Percentiles rank a stretch among this genome's conserved stretches.
Conservation (phyloP, 2,329 filamentous ascomycete species). For the Grosmannia penicillata region DNA sequence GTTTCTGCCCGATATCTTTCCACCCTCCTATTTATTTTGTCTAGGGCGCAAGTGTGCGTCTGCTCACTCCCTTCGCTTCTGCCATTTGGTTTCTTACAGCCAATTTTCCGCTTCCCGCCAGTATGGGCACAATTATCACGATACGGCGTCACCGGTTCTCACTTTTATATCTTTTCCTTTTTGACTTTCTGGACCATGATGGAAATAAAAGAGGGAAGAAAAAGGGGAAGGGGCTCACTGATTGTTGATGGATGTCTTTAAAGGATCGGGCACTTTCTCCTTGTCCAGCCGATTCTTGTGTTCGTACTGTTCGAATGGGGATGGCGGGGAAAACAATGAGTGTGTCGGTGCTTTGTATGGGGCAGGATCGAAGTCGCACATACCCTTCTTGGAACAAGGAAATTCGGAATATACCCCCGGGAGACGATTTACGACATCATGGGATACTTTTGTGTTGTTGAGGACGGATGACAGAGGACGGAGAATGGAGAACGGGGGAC, state of each 20-base stretch:
- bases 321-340: conserved; percentile 4
- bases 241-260: conserved; percentile 4
- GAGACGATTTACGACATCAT: conserved; percentile 10
- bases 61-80: neutral
- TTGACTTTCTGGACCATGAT: conserved; percentile 15
- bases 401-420: conserved; percentile 12
- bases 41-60: neutral
- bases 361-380: conserved; percentile 2
- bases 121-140: conserved; percentile 8
- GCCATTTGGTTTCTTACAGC: conserved; percentile 1
- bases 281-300: conserved; percentile 1
- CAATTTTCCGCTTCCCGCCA: conserved; percentile 3
- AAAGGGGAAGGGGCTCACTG: conserved; percentile 6
- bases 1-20: too few relatives aligned
- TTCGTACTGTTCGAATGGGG: conserved; percentile 4
- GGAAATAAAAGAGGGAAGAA: conserved; percentile 10
- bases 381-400: conserved; percentile 8
- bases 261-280: conserved; percentile 1
- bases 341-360: conserved; percentile 3
- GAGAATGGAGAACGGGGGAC: too few relatives aligned
- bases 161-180: conserved; percentile 12
- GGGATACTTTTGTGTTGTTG: conserved; percentile 7
- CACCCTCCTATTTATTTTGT: too few relatives aligned
- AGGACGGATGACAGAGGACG: conserved; percentile 2
- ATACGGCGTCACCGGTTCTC: conserved; percentile 12